Percentiles rank a stretch among this genome's conserved stretches.
phyloP scores from a whole-genome alignment of 1,284 basidiomycete species.

The Flammula alnicola region DNA sequence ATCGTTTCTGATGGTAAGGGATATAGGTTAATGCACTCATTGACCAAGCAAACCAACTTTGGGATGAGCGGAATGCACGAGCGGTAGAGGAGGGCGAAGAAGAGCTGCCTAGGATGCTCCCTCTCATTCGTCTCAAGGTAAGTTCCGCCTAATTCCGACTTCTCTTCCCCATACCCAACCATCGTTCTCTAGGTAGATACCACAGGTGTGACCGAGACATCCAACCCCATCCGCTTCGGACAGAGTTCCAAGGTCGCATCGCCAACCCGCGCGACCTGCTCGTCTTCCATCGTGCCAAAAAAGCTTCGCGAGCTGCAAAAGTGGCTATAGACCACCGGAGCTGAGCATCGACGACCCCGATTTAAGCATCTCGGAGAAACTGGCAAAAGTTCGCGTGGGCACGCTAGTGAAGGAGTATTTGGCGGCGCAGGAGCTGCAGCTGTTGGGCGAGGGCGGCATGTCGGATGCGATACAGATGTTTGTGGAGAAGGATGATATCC shows the following conservation, averaged over 20 bases:
- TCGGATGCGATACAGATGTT: slow-evolving; percentile 91
- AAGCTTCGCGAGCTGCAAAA: slow-evolving; percentile 52
- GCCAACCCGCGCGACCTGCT: slow-evolving; percentile 96
- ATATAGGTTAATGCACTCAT: slow-evolving; percentile 83
- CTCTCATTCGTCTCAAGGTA: slow-evolving; percentile 88
- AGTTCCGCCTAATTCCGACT: background rate
- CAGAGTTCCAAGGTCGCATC: slow-evolving; percentile 90
- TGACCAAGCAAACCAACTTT: slow-evolving; percentile 72
- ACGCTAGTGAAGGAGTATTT: slow-evolving; percentile 89
- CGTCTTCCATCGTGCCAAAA: slow-evolving; percentile 87
- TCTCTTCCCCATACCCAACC: background rate
- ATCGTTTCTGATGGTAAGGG: background rate
- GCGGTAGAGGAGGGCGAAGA: slow-evolving; percentile 73
- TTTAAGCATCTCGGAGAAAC: slow-evolving; percentile 65
- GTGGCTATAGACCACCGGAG: slow-evolving; percentile 72
- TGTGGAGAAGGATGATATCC: slow-evolving; percentile 94
- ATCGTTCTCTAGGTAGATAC: slow-evolving; percentile 81
- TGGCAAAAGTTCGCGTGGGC: slow-evolving; percentile 71
- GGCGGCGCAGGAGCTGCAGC: slow-evolving; percentile 85
- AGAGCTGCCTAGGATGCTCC: slow-evolving; percentile 75
- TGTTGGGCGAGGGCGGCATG: slow-evolving; percentile 87
- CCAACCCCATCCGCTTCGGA: slow-evolving; percentile 95
- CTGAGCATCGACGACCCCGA: slow-evolving; percentile 78
- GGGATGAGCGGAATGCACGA: slow-evolving; percentile 77
- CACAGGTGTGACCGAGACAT: slow-evolving; percentile 85